These are phyloP conservation scores for Tricholoma saponaceum DNA, from an alignment of 768 basidiomycete genomes.

Conservation along the genomic window DNA sequence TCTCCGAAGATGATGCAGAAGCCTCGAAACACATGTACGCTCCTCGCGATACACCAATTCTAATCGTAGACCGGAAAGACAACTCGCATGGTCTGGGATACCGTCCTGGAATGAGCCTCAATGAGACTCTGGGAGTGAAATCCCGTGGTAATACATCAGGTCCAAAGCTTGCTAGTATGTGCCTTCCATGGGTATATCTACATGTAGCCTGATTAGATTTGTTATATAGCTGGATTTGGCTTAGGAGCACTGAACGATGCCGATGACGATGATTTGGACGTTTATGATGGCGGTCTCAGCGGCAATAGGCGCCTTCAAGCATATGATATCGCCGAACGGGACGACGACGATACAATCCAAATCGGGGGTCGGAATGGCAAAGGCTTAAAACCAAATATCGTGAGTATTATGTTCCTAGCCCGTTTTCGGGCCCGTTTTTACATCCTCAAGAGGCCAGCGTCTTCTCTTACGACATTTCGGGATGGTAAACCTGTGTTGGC, in stretches of 20 bases:
- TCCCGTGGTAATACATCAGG: slow-evolving; percentile 29
- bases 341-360: slow-evolving; percentile 55
- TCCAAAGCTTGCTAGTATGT: slow-evolving; percentile 54
- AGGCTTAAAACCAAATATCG: slow-evolving; percentile 20
- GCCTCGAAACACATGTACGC: slow-evolving; percentile 86
- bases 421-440: slow-evolving; percentile 16
- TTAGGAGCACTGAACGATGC: slow-evolving; percentile 89
- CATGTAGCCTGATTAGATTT: not conserved
- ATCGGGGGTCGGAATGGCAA: slow-evolving; percentile 32
- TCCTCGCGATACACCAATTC: slow-evolving; percentile 69
- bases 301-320: slow-evolving; percentile 48
- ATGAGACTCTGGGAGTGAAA: slow-evolving; percentile 50
- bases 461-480: slow-evolving; percentile 45
- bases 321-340: slow-evolving; percentile 60
- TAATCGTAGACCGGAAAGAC: slow-evolving; percentile 64
- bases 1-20: slow-evolving; percentile 69
- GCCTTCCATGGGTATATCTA: not conserved
- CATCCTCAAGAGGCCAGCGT: slow-evolving; percentile 28
- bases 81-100: slow-evolving; percentile 83
- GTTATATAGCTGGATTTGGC: slow-evolving; percentile 71
- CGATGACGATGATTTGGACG: slow-evolving; percentile 87
- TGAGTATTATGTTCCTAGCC: slow-evolving; percentile 19
- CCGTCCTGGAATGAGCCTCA: slow-evolving; percentile 55
- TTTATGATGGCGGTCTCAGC: slow-evolving; percentile 56
- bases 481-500: slow-evolving; percentile 72